Evolutionary conservation across 768 basidiomycete genomes (phyloP).

Genomic region (Holtermannia corniformis): DNA sequence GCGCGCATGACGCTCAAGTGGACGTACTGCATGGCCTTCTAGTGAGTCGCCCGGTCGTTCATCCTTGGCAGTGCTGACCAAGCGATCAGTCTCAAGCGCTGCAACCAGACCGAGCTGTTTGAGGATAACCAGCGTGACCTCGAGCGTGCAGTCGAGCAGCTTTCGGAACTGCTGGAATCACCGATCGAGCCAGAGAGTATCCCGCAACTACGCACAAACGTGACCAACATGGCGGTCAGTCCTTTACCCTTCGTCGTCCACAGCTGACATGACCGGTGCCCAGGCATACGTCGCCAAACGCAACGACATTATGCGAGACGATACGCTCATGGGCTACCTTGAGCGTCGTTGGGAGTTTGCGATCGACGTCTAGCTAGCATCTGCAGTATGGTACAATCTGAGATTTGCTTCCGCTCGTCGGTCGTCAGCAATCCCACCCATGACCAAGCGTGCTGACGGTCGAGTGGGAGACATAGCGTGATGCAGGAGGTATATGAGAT

Average conservation of each 20-base stretch:
- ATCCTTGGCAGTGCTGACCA: conserved; percentile 1
- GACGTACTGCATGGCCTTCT: conserved; percentile 99
- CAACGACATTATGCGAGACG: conserved; percentile 88
- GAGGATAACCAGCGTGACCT: conserved; percentile 97
- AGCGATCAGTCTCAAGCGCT: conserved; percentile 52
- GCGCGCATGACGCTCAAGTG: conserved; percentile 92
- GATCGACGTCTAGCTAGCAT: conserved; percentile 11
- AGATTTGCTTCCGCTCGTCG: too few species aligned
- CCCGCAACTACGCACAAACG: conserved; percentile 70
- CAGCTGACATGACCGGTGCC: not conserved
- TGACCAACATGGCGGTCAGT: conserved; percentile 87
- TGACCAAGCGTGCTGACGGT: too few species aligned
- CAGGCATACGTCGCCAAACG: conserved; percentile 87
- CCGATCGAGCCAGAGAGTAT: conserved; percentile 80
- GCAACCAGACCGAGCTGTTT: conserved; percentile 88
- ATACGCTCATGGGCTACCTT: conserved; percentile 79
- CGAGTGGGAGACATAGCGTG: too few species aligned
- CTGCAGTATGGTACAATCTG: too few species aligned
- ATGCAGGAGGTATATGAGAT: too few species aligned
- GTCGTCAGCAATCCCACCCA: too few species aligned
- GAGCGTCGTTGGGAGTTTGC: conserved; percentile 48
- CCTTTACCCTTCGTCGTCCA: conserved; percentile 1
- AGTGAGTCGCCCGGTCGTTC: conserved; percentile 42
- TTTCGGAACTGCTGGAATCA: conserved; percentile 86
- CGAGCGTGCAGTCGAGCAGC: conserved; percentile 87